Base-by-base conservation (phyloP, 331 rosid genomes). In the Saraca asoca region DNA sequence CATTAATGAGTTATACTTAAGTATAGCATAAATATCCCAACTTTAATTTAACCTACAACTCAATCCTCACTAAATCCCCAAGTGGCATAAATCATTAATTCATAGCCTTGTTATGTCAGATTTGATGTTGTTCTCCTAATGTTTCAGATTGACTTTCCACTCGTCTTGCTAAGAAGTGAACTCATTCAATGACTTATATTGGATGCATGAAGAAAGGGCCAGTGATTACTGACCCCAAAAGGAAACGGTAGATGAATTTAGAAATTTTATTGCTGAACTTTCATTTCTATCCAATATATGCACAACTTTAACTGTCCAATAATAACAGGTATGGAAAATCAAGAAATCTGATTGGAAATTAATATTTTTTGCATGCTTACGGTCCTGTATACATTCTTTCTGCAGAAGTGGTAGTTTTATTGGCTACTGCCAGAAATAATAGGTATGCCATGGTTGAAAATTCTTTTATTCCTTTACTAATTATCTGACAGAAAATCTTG, bases 151-250 rank as follows among this genome's bases (percentile, higher is more conserved):
- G 80, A 42, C 67, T 75, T 11, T 74, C 81, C 7, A 70, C 68
- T 51, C 71, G 70, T 71, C 75, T 80, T 7, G 84, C 75, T 12
- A 70, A 80, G 68, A 80, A 75, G 58, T 69, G 81, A 20, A 17
- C 71, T 0, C 64, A 70, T 58, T 24, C 78, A 45, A 66, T 41
- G 41, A 75, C 78, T 43, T 80, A 80, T 66, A 75, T 75, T 6
- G 84, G 84, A n/a, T 80, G 84, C 75, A 75, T 80, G 78, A 80
- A 80, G 72, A 80, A 80, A 58, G 81, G 84, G 5, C 83, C 78
- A 53, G 84, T 80, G 34, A 55, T 24, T 24, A 24, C 31, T 24
- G 31, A 24, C 31, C 31, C 31, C 31, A 24, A 24, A 24, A 24
- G 1, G 31, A 24, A 24, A 24, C 31, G 31, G 31, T 24, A 24